Evolutionary conservation across 2,329 filamentous ascomycete genomes (phyloP), one percentile per base, ranked within the genome.

Genomic region (Lizonia empirigonia): DNA sequence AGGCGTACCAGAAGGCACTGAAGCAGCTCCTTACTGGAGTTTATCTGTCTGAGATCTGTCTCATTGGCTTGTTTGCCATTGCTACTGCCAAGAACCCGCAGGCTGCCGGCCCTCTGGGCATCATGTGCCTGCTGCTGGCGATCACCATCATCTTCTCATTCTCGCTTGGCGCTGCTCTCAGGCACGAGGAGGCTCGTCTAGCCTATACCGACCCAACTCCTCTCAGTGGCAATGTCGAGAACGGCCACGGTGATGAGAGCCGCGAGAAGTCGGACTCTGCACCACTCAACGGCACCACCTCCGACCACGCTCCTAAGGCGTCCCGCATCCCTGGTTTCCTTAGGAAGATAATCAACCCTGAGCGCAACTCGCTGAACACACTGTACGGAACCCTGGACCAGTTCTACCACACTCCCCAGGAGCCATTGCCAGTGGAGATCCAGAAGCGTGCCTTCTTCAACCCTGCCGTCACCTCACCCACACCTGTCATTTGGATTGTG

Each of bases 1-100:
- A 71, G 13, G 72, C 73, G 2, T 80, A 80, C 60, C 71, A 74
- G 44, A 74, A 75, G 20, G 78, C 78, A 4, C 55, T 80, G 20
- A 73, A 76, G 49, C 78, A 80, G 39, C 70, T 80, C 27, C 73
- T 76, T 8, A 75, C 74, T 4, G 78, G 78, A 41, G 65, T 80
- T 13, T 80, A 80, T 47, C 67, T 80, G 4, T 76, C 76, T 7
- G 74, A 79, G 53, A 64, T 77, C n/a, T 78, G 77, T 51, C 65
- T 80, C 18, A 77, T 79, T 6, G 78, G 77, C 36, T 67, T 80
- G 15, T 76, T 80, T 53, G 75, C 72, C 19, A 76, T 77, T 32
- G 68, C 71, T 2, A 66, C 71, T 2, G 72, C 67, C 6, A 54
- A 73, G 1, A 67, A 65, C 41, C 56, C 33, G 1, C 67, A 69